phyloP scores from a whole-genome alignment of 495 filamentous ascomycete genomes.

The Chaetomium tenue region DNA sequence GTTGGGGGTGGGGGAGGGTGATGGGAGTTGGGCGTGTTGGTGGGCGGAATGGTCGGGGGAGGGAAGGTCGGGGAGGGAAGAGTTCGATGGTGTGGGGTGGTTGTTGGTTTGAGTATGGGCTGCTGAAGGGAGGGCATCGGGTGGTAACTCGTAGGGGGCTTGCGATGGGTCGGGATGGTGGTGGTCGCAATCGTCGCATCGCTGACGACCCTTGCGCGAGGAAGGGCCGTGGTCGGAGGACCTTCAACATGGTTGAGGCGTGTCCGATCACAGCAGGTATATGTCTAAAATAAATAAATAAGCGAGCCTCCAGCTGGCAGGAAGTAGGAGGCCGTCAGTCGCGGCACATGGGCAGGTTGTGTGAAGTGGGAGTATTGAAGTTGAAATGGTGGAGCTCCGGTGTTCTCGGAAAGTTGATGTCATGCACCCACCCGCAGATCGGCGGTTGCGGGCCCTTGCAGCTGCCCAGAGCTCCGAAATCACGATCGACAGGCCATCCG shows the following conservation, averaged over 20 bases:
- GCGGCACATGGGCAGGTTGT: not conserved
- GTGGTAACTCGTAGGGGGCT: not conserved
- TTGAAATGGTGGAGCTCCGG: not conserved
- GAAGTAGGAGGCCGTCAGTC: slow-evolving; percentile 1
- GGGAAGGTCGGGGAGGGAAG: not conserved
- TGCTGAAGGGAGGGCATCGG: slow-evolving; percentile 1
- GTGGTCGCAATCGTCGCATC: not conserved
- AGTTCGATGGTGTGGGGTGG: not conserved
- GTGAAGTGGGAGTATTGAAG: not conserved
- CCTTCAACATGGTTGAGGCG: slow-evolving; percentile 1
- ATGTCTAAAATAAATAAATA: not conserved
- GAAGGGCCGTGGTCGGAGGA: slow-evolving; percentile 6
- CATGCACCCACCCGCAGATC: not conserved
- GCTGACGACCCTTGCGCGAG: not conserved
- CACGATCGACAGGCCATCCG: not conserved
- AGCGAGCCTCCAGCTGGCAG: not conserved
- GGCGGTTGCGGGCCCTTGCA: not conserved
- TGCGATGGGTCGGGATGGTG: not conserved
- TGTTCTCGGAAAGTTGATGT: not conserved
- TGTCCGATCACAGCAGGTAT: no score
- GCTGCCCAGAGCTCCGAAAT: not conserved
- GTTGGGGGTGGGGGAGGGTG: not conserved
- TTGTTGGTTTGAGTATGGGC: not conserved
- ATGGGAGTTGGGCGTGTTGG: not conserved
- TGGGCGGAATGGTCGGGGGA: not conserved